Evolutionary conservation across 2,329 filamentous ascomycete genomes (phyloP).

Genomic region (Paecilomyces niveus): DNA sequence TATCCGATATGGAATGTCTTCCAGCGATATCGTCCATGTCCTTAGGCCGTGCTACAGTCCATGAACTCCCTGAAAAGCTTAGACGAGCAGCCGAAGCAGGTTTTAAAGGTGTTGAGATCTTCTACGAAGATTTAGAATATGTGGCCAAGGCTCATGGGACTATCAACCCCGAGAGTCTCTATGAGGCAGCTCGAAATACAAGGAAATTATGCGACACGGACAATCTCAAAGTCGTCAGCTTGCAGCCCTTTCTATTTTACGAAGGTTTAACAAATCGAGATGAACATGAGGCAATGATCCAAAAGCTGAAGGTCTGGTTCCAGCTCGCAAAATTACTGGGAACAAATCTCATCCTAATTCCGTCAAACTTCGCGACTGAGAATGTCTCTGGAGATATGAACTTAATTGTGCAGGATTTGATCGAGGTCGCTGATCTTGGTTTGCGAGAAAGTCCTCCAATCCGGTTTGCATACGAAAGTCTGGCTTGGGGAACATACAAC

Average conservation of each 20-base stretch:
- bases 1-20: conserved; percentile 2
- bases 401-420: conserved; percentile 55
- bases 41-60: conserved; percentile 63
- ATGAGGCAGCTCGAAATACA: conserved; percentile 54
- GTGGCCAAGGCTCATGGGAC: conserved; percentile 46
- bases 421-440: conserved; percentile 59
- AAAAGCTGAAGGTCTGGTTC: conserved; percentile 63
- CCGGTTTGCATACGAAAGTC: conserved; percentile 63
- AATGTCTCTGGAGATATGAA: conserved; percentile 42
- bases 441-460: conserved; percentile 48
- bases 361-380: conserved; percentile 56
- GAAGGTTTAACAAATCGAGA: conserved; percentile 59
- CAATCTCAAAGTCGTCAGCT: conserved; percentile 31
- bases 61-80: conserved; percentile 59
- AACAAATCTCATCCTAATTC: conserved; percentile 61
- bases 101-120: conserved; percentile 66
- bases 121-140: conserved; percentile 67
- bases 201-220: conserved; percentile 35
- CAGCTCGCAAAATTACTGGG: conserved; percentile 51
- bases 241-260: conserved; percentile 69
- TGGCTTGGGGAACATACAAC: conserved; percentile 63
- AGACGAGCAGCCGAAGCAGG: conserved; percentile 57
- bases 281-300: conserved; percentile 48
- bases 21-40: conserved; percentile 68
- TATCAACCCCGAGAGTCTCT: conserved; percentile 39